Conservation (phyloP, 352 stramenopile species). For the Globisporangium spiculum region DNA sequence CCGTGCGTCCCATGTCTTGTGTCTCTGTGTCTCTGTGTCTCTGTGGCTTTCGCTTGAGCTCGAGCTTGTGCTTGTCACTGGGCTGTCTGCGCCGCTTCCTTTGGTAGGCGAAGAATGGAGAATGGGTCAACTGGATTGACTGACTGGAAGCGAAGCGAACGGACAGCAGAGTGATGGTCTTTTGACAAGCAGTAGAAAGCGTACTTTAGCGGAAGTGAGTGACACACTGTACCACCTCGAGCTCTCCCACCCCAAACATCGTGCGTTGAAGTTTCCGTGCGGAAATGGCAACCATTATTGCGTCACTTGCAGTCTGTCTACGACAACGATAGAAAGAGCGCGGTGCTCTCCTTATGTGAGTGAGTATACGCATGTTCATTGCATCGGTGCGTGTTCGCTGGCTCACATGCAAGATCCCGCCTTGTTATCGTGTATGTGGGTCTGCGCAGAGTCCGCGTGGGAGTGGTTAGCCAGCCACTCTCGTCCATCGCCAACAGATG, state of each 20-base stretch:
- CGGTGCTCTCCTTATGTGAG: neutral
- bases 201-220: neutral
- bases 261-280: slow-evolving; percentile 4
- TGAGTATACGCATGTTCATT: neutral
- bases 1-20: slow-evolving; percentile 61
- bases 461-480: neutral
- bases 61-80: neutral
- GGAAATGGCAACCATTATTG: neutral
- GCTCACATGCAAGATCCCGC: neutral
- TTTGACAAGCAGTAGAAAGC: slow-evolving; percentile 3
- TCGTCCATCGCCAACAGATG: neutral
- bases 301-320: neutral
- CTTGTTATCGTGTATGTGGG: neutral
- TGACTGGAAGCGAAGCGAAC: slow-evolving; percentile 10
- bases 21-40: slow-evolving; percentile 4
- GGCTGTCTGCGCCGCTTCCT: neutral
- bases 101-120: neutral
- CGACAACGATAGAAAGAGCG: too few species aligned
- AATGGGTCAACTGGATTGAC: slow-evolving; percentile 11
- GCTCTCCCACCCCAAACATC: neutral
- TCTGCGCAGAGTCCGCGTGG: neutral
- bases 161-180: slow-evolving; percentile 8
- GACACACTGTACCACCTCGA: neutral
- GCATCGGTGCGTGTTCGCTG: neutral
- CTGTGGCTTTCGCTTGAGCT: neutral